A percentile compares a stretch with the other conserved stretches of the same genome.
phyloP scores from a whole-genome alignment of 768 basidiomycete genomes.

The Nevesoporus exiguus region DNA sequence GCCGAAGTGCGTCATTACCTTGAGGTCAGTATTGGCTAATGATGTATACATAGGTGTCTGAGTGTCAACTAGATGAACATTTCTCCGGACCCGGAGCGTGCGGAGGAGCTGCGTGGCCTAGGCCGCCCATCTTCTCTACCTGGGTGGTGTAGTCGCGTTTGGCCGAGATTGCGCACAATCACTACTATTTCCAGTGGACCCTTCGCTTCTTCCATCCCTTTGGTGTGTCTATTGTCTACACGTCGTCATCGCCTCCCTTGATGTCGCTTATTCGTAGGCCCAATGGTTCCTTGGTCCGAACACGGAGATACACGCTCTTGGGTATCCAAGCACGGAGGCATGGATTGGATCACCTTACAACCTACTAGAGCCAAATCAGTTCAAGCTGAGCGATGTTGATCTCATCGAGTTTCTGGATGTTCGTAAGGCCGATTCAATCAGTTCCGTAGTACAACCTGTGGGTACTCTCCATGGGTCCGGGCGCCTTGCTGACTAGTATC shows the following conservation, averaged over 20 bases:
- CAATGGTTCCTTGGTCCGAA: constrained; percentile 13
- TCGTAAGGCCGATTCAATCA: not conserved
- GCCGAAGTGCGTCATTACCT: no score
- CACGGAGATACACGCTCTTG: not conserved
- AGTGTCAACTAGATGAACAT: no score
- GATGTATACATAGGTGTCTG: no score
- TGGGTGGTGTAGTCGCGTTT: constrained; percentile 10
- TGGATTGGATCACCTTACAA: constrained; percentile 3
- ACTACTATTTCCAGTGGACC: constrained; percentile 2
- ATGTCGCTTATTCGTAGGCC: no score
- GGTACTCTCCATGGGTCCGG: not conserved
- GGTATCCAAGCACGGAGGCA: constrained; percentile 1
- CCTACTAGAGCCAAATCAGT: constrained; percentile 7
- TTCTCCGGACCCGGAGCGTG: no score
- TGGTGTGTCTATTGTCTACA: no score
- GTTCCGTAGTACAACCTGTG: constrained; percentile 1
- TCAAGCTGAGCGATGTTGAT: not conserved
- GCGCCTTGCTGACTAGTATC: not conserved
- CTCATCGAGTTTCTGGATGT: constrained; percentile 20
- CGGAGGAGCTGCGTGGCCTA: no score
- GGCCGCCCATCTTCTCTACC: constrained; percentile 6
- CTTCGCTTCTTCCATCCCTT: constrained; percentile 6
- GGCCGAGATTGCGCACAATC: constrained; percentile 10
- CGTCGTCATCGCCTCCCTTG: no score
- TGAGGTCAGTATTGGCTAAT: no score